These are phyloP conservation scores for Fusarium foetens DNA, from an alignment of 2,329 filamentous ascomycete species.

Conservation along the genomic window DNA sequence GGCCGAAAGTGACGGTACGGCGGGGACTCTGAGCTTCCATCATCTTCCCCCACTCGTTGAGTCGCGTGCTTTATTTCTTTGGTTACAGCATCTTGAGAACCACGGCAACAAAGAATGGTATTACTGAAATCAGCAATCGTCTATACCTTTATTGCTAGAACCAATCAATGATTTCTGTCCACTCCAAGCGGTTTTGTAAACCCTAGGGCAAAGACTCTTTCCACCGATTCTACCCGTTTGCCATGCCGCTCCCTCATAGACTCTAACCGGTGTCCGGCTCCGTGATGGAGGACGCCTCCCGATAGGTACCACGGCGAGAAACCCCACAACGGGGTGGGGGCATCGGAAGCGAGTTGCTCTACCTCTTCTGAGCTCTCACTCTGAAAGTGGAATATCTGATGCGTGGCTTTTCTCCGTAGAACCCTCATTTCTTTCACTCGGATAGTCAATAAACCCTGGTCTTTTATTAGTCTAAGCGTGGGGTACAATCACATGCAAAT, in stretches of 20 bases:
- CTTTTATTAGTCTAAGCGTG: constrained; percentile 22
- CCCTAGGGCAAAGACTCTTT: background rate
- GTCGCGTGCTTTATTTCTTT: constrained; percentile 32
- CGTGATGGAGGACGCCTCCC: constrained; percentile 41
- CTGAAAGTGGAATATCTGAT: constrained; percentile 1
- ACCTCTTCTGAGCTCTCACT: constrained; percentile 3
- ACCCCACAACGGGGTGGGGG: constrained; percentile 40
- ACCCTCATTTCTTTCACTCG: constrained; percentile 21
- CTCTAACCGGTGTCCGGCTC: constrained; percentile 39
- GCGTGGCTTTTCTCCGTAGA: constrained; percentile 12
- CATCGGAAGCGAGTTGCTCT: constrained; percentile 31
- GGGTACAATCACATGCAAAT: constrained; percentile 39
- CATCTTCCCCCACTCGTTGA: constrained; percentile 31
- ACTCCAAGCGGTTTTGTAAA: background rate
- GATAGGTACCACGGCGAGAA: constrained; percentile 39
- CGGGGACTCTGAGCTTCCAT: constrained; percentile 26
- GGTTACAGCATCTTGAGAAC: background rate
- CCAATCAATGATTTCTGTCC: background rate
- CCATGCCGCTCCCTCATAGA: constrained; percentile 27
- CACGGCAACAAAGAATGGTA: background rate
- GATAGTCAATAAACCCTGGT: constrained; percentile 10
- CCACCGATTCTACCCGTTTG: constrained; percentile 37
- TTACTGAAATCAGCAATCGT: background rate
- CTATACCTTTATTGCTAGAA: background rate
- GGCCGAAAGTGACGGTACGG: background rate